Percentiles rank a stretch among this genome's conserved stretches.
Conservation (phyloP, 176 grass and related monocot genomes). For the Cenchrus americanus region DNA sequence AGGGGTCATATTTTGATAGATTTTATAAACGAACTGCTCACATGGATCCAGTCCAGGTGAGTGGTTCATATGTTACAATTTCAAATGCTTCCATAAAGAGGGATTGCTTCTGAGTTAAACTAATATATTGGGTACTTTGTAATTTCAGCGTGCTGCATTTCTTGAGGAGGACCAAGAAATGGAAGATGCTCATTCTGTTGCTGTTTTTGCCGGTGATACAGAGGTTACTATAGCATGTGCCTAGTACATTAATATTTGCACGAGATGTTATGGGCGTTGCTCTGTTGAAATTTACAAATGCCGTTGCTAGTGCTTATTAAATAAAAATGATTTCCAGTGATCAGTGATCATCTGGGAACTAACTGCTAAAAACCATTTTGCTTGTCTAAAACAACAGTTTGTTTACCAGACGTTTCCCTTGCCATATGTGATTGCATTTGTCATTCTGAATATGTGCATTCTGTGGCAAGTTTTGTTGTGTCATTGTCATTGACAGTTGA, state of each 20-base stretch:
- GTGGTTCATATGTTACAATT: slow-evolving; percentile 7
- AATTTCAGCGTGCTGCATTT: slow-evolving; percentile 74
- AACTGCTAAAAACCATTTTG: not conserved
- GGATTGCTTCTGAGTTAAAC: slow-evolving; percentile 15
- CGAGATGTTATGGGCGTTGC: not conserved
- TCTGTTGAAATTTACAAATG: not conserved
- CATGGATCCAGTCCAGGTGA: slow-evolving; percentile 86
- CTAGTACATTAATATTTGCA: not conserved
- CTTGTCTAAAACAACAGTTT: not conserved
- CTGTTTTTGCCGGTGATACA: slow-evolving; percentile 76
- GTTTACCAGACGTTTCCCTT: not conserved
- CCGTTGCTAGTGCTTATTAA: slow-evolving; percentile 3
- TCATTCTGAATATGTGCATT: not conserved
- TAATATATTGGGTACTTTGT: slow-evolving; percentile 29
- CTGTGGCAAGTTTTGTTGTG: not conserved
- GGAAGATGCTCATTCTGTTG: slow-evolving; percentile 88
- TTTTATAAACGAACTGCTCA: slow-evolving; percentile 75
- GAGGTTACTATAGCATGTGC: slow-evolving; percentile 52
- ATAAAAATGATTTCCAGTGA: not conserved
- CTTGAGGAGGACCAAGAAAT: slow-evolving; percentile 92
- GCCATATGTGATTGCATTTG: not conserved
- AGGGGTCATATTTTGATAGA: slow-evolving; percentile 87
- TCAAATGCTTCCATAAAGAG: not conserved
- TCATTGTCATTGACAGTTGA: not conserved
- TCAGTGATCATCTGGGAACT: not conserved